Evolutionary conservation across 345 rosid species (phyloP), one percentile per base, ranked within the genome.

Genomic region (Physaria fendleri): DNA sequence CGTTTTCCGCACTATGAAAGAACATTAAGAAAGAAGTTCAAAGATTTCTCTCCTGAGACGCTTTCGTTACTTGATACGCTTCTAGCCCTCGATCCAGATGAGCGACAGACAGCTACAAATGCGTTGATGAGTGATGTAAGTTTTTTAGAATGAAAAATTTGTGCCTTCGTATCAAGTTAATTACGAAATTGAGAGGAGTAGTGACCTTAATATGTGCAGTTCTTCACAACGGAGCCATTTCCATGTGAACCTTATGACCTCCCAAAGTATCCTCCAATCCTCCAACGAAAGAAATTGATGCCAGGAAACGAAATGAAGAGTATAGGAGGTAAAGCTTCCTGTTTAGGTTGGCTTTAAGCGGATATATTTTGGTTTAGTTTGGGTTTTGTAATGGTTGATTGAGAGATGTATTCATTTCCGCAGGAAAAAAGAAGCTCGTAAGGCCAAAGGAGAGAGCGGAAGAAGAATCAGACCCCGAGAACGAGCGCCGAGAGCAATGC

Each of bases 211-310:
- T n/a, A n/a, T n/a, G n/a, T n/a, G 61, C 77, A 91, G 98, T 88
- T 88, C 83, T 88, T 91, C 69, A 68, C 54, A 4, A 78, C 78
- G 11, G 90, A 85, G 68, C 98, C 98, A 40, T 70, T 56, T 62
- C 84, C 98, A 23, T 91, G 96, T 64, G 82, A 85, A 39, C 98
- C 98, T 37, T 88, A 85, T 41, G 87, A 79, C 59, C 92, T 91
- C 43, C 98, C 98, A 14, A 84, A 88, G 45, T 91, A 91, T 71
- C 92, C 96, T 15, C n/a, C n/a, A n/a, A n/a, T n/a, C n/a, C n/a
- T n/a, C 98, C 98, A 14, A 88, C 83, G 56, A 91, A 91, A 80
- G 98, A 91, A 69, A 91, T 91, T 60, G 98, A 91, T 78, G 98
- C 95, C 62, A 88, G 85, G 75, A 76, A 77, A 51, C 83, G 96